Evolutionary conservation across 495 filamentous ascomycete genomes (phyloP), one percentile per base, ranked within the genome.

Genomic region (Tuber umbilicatum): DNA sequence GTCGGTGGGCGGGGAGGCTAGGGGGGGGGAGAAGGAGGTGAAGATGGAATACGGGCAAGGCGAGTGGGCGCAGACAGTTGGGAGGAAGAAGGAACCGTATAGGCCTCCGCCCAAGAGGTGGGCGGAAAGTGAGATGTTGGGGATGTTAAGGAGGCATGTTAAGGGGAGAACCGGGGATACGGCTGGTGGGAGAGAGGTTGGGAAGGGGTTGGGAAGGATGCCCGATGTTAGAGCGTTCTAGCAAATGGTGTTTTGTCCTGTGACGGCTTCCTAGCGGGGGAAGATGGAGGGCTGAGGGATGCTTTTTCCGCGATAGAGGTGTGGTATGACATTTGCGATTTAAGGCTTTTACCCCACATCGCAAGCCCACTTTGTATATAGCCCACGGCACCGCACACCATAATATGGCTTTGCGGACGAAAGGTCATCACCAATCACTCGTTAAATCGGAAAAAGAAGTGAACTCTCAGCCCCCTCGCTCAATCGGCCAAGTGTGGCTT

Each of bases 21-120:
- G 85, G 84, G 80, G 85, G 76, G 55, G 73, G 23, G 79, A 79
- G 42, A 79, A 79, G 39, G 73, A 74, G 31, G 72, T 71, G 41
- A 81, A 83, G 73, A 83, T 79, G 37, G 75, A 78, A 5, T 60
- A 69, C 1, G 72, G 70, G 5, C 72, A 71, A 9, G 95, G 94
- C 70, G 95, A 98, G 86, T 99, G 95, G 95, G 92, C 91, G 76
- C 95, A 98, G 87, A 99, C 95, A 0, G 87, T 97, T 19, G 95
- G 95, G 17, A 92, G 93, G 2, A 97, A 95, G 83, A 94, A 92
- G 87, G 94, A 95, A 23, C 93, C 94, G 37, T 97, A 98, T 82
- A 85, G 95, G 27, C 94, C 94, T 21, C 94, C 97, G 72, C 95
- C 95, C 40, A 80, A 83, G 70, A 87, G 95, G 75, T 99, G 95